Percentiles rank a stretch among this genome's conserved stretches.
These are phyloP conservation scores for Ephemerocybe angulata DNA, from an alignment of 768 basidiomycete genomes.

Conservation along the genomic window DNA sequence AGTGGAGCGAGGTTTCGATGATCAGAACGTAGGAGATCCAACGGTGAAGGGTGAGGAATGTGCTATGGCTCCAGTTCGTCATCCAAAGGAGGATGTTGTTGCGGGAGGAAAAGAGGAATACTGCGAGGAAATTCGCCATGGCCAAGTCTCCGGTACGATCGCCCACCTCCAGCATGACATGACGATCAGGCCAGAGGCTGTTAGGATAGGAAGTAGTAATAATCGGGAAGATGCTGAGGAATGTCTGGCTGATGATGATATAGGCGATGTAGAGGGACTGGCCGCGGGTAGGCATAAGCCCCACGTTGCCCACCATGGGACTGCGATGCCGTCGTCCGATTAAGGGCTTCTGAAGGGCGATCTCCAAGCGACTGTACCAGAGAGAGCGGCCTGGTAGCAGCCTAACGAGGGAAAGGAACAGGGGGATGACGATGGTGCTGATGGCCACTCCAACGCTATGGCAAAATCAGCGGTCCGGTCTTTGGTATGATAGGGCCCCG, in stretches of 20 bases:
- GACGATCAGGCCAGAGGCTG: background rate
- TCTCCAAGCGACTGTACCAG: conserved; percentile 10
- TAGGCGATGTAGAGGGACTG: conserved; percentile 11
- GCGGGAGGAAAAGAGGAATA: conserved; percentile 12
- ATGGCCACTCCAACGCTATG: conserved; percentile 6
- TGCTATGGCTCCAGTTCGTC: conserved; percentile 13
- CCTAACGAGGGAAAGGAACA: conserved; percentile 7
- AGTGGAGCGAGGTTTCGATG: conserved; percentile 9
- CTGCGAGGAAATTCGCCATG: conserved; percentile 12
- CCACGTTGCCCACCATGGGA: background rate
- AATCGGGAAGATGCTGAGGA: conserved; percentile 10
- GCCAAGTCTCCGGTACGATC: conserved; percentile 4
- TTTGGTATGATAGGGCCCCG: background rate
- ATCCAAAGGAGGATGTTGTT: conserved; percentile 13
- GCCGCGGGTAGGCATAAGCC: conserved; percentile 10
- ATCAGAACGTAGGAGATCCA: conserved; percentile 11
- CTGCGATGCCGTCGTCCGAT: conserved; percentile 6
- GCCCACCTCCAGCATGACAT: conserved; percentile 3
- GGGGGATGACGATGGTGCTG: conserved; percentile 4
- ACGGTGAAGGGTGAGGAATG: conserved; percentile 11
- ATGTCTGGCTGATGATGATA: conserved; percentile 7
- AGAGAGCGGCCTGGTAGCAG: conserved; percentile 10
- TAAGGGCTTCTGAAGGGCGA: conserved; percentile 5
- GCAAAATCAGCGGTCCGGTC: background rate
- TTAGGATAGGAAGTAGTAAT: conserved; percentile 7